Evolutionary conservation across 371 early-diverging fungal genomes (phyloP).

Genomic region (Mucor velutinosus): DNA sequence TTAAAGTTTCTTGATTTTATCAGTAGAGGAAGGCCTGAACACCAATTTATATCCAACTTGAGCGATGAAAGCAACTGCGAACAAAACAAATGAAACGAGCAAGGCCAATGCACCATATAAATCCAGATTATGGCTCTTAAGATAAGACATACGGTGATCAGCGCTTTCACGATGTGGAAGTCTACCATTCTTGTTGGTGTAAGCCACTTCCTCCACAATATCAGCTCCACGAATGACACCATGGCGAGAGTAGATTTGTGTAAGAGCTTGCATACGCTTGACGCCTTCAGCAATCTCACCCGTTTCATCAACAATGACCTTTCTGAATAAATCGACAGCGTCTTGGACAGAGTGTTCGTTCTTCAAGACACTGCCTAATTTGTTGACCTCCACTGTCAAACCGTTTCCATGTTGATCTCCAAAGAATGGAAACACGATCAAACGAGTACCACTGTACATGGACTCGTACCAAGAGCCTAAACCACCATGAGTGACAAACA

Average conservation of each 20-base stretch:
- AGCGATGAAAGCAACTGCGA: background rate
- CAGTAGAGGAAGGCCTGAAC: background rate
- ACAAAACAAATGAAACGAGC: background rate
- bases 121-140: constrained; percentile 32
- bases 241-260: constrained; percentile 23
- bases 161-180: constrained; percentile 24
- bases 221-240: constrained; percentile 25
- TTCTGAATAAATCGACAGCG: background rate
- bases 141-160: constrained; percentile 25
- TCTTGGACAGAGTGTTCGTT: background rate
- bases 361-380: constrained; percentile 1
- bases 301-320: constrained; percentile 1
- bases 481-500: constrained; percentile 48
- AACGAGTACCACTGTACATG: constrained; percentile 28
- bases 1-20: background rate
- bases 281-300: constrained; percentile 12
- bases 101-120: constrained; percentile 7
- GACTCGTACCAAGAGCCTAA: constrained; percentile 38
- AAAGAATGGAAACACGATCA: constrained; percentile 43
- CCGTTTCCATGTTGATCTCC: constrained; percentile 42
- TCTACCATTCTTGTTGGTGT: constrained; percentile 10
- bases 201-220: constrained; percentile 26
- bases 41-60: background rate
- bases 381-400: background rate
- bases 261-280: constrained; percentile 14